phyloP scores from a whole-genome alignment of 2,329 filamentous ascomycete genomes.

The Setomelanomma holmii region DNA sequence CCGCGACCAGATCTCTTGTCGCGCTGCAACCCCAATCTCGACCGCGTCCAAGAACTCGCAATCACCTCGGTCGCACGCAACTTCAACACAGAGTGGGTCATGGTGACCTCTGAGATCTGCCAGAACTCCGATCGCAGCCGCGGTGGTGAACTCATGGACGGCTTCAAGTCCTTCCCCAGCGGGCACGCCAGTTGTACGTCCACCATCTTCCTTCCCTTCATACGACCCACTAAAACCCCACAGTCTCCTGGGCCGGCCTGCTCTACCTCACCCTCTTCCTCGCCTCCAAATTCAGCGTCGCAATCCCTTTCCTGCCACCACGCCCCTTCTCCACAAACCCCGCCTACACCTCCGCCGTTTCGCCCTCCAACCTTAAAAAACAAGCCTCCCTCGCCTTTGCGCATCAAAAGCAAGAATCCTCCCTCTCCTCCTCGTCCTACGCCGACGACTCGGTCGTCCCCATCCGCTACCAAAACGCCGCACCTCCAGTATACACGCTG shows the following conservation, averaged over 20 bases:
- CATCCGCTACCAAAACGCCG: conserved; percentile 75
- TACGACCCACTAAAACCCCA: not conserved
- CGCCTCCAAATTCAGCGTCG: conserved; percentile 80
- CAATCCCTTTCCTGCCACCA: conserved; percentile 71
- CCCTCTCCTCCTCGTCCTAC: conserved; percentile 23
- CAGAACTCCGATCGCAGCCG: conserved; percentile 61
- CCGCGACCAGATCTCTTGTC: conserved; percentile 69
- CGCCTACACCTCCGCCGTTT: conserved; percentile 55
- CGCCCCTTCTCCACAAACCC: conserved; percentile 58
- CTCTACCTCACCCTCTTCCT: conserved; percentile 88
- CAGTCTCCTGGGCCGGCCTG: conserved; percentile 76
- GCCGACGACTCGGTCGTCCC: conserved; percentile 53
- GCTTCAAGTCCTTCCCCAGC: conserved; percentile 84
- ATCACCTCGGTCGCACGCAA: conserved; percentile 63
- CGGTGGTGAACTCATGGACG: conserved; percentile 71
- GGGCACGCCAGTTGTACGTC: conserved; percentile 73
- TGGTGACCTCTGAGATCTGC: conserved; percentile 83
- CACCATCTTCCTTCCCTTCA: not conserved
- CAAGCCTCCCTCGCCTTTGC: conserved; percentile 29
- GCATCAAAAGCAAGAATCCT: conserved; percentile 26
- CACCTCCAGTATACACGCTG: conserved; percentile 82
- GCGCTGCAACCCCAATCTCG: conserved; percentile 78
- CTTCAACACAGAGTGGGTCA: conserved; percentile 64
- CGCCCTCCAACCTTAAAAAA: conserved; percentile 41
- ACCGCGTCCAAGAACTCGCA: conserved; percentile 63